Conservation (phyloP, 2,329 filamentous ascomycete genomes). For the Stachybotrys echinatus region DNA sequence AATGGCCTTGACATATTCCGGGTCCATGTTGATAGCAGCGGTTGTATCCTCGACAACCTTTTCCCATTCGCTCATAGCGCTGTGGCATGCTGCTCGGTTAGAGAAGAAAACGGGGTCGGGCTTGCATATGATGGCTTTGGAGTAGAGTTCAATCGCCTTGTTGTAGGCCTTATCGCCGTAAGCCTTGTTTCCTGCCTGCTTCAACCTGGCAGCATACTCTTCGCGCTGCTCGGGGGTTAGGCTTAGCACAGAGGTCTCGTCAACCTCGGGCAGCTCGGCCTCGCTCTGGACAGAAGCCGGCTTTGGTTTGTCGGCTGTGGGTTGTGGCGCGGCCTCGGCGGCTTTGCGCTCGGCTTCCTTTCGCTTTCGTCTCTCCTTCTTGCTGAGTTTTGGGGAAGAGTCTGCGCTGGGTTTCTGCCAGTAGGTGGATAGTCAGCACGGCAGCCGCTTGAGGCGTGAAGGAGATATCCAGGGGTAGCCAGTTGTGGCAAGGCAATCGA, state of each 20-base stretch:
- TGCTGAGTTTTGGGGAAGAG: constrained; percentile 67
- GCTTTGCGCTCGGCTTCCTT: constrained; percentile 69
- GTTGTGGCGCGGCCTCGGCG: constrained; percentile 35
- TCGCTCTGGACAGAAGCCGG: constrained; percentile 49
- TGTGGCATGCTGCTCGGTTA: constrained; percentile 96
- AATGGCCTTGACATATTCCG: constrained; percentile 94
- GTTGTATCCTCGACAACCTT: constrained; percentile 97
- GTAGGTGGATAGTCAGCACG: not conserved
- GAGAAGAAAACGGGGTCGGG: constrained; percentile 98
- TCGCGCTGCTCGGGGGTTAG: constrained; percentile 66
- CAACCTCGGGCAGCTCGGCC: constrained; percentile 65
- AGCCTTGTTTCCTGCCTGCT: constrained; percentile 92
- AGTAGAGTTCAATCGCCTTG: constrained; percentile 89
- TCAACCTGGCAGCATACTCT: constrained; percentile 84
- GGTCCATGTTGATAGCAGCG: constrained; percentile 87
- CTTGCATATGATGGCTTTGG: constrained; percentile 94
- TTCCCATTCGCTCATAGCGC: constrained; percentile 86
- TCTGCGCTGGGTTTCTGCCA: constrained; percentile 38
- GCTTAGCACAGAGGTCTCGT: constrained; percentile 48
- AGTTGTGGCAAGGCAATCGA: not conserved
- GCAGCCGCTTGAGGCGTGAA: constrained; percentile 4
- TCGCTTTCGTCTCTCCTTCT: constrained; percentile 84
- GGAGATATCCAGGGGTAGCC: too few species aligned
- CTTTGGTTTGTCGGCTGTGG: constrained; percentile 37
- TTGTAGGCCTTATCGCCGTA: constrained; percentile 94